These are phyloP conservation scores for Apophysomyces trapeziformis DNA, from an alignment of 371 early-diverging fungal genomes.

Conservation along the genomic window DNA sequence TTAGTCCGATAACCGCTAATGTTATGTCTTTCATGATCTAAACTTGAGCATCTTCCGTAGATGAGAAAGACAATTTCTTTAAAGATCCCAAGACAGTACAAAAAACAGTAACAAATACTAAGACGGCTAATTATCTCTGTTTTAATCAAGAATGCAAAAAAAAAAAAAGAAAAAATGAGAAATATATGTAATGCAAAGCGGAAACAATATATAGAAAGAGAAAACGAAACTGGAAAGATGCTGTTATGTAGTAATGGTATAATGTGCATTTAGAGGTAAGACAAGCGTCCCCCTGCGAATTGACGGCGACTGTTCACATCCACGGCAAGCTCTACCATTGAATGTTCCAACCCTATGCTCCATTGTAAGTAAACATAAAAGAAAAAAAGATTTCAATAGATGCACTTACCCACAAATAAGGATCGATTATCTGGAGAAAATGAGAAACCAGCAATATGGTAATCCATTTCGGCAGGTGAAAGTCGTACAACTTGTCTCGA, in stretches of 20 bases:
- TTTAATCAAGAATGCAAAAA: not conserved
- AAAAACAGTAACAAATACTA: not conserved
- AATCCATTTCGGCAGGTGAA: constrained; percentile 40
- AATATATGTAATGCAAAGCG: not conserved
- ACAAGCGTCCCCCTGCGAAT: constrained; percentile 19
- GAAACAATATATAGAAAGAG: no score
- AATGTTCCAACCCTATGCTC: constrained; percentile 23
- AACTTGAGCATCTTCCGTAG: no score
- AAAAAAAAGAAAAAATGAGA: not conserved
- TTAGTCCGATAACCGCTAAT: no score
- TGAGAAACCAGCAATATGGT: constrained; percentile 35
- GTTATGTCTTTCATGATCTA: no score
- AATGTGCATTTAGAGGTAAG: not conserved
- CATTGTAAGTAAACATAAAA: not conserved
- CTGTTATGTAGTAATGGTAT: not conserved
- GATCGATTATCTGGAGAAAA: constrained; percentile 30
- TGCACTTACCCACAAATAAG: constrained; percentile 29
- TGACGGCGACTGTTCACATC: constrained; percentile 26
- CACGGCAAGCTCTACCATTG: constrained; percentile 26
- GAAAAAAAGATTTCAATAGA: not conserved
- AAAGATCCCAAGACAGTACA: not conserved
- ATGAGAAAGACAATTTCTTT: no score
- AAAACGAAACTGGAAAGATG: not conserved
- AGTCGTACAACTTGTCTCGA: constrained; percentile 62
- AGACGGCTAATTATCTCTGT: not conserved